These are phyloP conservation scores for Colletotrichum acutatum DNA, from an alignment of 2,329 filamentous ascomycete species.

Conservation along the genomic window DNA sequence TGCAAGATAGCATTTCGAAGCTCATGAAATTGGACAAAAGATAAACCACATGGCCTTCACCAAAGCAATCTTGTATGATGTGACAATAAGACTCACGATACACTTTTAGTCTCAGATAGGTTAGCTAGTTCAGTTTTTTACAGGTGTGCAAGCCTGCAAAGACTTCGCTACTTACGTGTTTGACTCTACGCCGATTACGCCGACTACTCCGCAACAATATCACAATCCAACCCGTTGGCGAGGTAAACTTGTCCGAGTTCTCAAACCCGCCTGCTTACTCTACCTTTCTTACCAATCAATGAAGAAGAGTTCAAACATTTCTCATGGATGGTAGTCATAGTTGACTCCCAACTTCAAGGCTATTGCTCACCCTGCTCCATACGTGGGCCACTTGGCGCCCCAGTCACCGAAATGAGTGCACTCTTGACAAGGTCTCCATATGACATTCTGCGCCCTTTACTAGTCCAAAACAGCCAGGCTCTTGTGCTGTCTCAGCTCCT, in stretches of 20 bases:
- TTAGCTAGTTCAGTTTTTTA: neutral
- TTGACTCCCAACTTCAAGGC: neutral
- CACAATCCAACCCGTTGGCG: neutral
- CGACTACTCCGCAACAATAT: neutral
- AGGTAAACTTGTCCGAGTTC: no score
- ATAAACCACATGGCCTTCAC: neutral
- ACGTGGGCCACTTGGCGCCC: neutral
- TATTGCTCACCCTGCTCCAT: neutral
- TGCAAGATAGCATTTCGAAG: no score
- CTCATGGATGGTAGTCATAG: neutral
- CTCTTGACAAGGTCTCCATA: neutral
- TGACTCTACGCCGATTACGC: neutral
- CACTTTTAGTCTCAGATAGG: neutral
- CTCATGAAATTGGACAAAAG: neutral
- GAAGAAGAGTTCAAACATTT: neutral
- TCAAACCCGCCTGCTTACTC: neutral
- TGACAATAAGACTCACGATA: neutral
- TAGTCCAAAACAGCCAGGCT: neutral
- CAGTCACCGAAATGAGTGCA: no score
- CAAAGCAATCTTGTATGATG: neutral
- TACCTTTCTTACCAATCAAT: neutral
- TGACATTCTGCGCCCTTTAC: conserved; percentile 9
- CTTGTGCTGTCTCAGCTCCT: no score
- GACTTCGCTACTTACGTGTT: neutral
- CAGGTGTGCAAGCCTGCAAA: neutral